A percentile compares a stretch with the other conserved stretches of the same genome.
phyloP scores from a whole-genome alignment of 1,284 basidiomycete genomes.

The Leccinum angustisporum region DNA sequence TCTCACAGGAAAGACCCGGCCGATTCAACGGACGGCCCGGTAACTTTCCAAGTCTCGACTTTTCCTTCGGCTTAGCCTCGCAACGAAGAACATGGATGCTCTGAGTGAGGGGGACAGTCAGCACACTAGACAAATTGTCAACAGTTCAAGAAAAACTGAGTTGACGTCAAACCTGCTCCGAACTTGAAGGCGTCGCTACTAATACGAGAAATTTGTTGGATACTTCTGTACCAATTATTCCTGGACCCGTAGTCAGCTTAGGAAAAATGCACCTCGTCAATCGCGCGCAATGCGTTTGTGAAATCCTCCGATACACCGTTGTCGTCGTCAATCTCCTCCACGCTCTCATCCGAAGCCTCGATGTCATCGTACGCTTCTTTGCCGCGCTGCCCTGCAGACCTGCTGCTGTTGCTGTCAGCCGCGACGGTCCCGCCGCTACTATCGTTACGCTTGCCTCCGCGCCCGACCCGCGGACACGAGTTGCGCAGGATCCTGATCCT shows the following conservation, averaged over 20 bases:
- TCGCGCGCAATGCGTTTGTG: slow-evolving; percentile 23
- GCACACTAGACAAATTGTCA: no score
- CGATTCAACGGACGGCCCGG: no score
- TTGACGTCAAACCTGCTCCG: no score
- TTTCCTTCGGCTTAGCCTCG: no score
- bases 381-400: not conserved
- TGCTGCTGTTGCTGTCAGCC: not conserved
- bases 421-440: slow-evolving; percentile 19
- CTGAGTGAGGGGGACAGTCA: no score
- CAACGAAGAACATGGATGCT: no score
- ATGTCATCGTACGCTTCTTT: slow-evolving; percentile 17
- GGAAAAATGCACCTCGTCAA: slow-evolving; percentile 9
- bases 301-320: slow-evolving; percentile 24
- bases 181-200: no score
- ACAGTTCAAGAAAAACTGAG: no score
- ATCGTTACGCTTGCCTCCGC: not conserved
- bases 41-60: no score
- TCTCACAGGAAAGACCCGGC: no score
- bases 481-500: not conserved
- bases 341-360: slow-evolving; percentile 3
- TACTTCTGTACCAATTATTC: no score
- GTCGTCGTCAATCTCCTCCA: not conserved
- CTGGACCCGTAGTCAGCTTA: not conserved
- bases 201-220: no score
- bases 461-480: not conserved